These are phyloP conservation scores for Staphylotrichum longicolle DNA, from an alignment of 495 filamentous ascomycete genomes.

Conservation along the genomic window DNA sequence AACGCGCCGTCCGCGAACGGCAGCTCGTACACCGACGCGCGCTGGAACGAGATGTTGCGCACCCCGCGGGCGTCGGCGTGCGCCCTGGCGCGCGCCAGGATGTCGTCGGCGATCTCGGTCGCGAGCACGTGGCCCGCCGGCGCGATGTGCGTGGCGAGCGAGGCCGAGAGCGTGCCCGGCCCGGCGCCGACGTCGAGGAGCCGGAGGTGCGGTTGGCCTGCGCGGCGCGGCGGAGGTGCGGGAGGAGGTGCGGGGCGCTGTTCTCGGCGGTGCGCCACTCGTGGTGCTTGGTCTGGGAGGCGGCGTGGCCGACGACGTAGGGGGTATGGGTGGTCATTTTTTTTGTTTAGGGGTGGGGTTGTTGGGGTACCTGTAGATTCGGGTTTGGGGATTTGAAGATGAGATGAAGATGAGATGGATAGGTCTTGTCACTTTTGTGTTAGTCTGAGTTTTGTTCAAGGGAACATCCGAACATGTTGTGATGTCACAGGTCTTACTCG, in stretches of 20 bases:
- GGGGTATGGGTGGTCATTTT: slow-evolving; percentile 24
- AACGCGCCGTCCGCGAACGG: slow-evolving; percentile 43
- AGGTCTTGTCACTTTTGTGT: too few relatives aligned
- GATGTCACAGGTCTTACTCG: too few relatives aligned
- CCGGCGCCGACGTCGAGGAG: slow-evolving; percentile 43
- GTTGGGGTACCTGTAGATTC: too few relatives aligned
- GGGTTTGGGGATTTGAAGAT: too few relatives aligned
- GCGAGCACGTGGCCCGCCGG: slow-evolving; percentile 40
- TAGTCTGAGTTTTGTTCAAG: too few relatives aligned
- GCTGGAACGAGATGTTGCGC: slow-evolving; percentile 43
- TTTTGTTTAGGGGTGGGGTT: too few relatives aligned
- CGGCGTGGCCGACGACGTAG: slow-evolving; percentile 19
- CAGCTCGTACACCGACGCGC: slow-evolving; percentile 38
- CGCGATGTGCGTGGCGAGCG: slow-evolving; percentile 35
- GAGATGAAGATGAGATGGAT: too few relatives aligned
- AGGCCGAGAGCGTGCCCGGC: slow-evolving; percentile 41
- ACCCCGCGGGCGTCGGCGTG: slow-evolving; percentile 20
- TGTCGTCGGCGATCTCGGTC: slow-evolving; percentile 39
- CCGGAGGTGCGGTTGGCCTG: slow-evolving; percentile 28
- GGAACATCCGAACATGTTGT: too few relatives aligned
- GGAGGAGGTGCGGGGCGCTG: slow-evolving; percentile 38
- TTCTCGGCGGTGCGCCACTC: slow-evolving; percentile 40
- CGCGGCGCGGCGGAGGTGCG: slow-evolving; percentile 27
- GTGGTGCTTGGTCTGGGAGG: slow-evolving; percentile 28
- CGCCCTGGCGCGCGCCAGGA: slow-evolving; percentile 38